Base-by-base conservation (phyloP, 164 flowering plant genomes). In the Stephania yunnanensis region DNA sequence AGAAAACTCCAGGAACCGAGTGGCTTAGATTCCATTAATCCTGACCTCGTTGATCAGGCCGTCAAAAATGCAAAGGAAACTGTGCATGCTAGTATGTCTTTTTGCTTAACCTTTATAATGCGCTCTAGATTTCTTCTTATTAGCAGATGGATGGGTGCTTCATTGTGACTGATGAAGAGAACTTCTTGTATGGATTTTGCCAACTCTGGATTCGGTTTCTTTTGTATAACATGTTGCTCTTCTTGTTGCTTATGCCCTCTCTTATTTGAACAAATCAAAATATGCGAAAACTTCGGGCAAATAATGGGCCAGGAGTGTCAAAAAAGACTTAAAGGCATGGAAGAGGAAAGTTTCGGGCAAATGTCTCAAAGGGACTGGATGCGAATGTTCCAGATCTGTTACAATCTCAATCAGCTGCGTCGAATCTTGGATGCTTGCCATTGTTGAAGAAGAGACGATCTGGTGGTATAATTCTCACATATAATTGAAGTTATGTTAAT, bases 1-100 rank as follows among this genome's bases (percentile, higher is more conserved):
- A 84, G 98, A 69, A 94, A 92, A 75, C 87, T 91, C 25, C 90
- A 92, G 78, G 92, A 88, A 13, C 97, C 98, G 52, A 79, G 84
- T 78, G 98, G 96, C 17, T 84, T 92, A 86, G 82, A 85, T 64
- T 83, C 91, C 71, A 76, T 94, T 9, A 82, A 92, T 48, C 97
- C 97, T 7, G 83, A 81, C 68, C 86, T 92, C 68, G 50, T 94
- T 53, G 90, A 94, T 72, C 74, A 80, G 66, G 98, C 98, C 44
- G 93, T 94, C 71, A 80, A 84, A 73, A 88, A 90, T 78, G 98
- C 98, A 22, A 90, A 92, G 81, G 83, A 86, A 46, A 85, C 96
- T 10, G 85, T 91, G 29, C 73, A 74, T 31, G 81, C 89, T 8
- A 80, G 92, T 87, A 83, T 25, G 2, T 44, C 25, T 68, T 25